Evolutionary conservation across 768 basidiomycete genomes (phyloP).

Genomic region (Trametes cingulata): DNA sequence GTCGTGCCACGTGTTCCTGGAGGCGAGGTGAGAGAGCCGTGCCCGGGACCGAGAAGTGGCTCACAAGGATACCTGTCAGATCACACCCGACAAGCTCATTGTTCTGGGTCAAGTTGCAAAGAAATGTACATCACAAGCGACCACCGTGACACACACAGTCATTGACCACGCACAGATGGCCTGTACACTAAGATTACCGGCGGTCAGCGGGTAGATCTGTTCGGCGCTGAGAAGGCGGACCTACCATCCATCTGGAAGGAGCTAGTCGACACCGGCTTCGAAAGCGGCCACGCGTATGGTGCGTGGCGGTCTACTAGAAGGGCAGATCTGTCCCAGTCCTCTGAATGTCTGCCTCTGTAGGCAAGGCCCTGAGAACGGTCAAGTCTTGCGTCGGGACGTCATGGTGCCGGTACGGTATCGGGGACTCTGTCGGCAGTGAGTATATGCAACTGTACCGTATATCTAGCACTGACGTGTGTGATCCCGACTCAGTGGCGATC

Average conservation of each 20-base stretch:
- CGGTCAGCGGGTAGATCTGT: conserved; percentile 65
- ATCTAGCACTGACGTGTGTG: background rate
- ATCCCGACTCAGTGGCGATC: conserved; percentile 49
- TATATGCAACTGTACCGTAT: background rate
- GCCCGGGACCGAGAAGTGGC: no score
- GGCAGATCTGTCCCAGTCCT: no score
- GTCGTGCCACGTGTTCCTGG: conserved; percentile 72
- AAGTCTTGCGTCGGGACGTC: conserved; percentile 77
- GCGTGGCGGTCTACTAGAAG: conserved; percentile 27
- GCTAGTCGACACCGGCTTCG: conserved; percentile 64
- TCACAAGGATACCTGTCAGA: conserved; percentile 22
- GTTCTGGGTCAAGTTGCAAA: conserved; percentile 65
- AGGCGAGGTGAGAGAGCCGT: conserved; percentile 48
- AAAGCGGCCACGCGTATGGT: conserved; percentile 77
- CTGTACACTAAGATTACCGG: conserved; percentile 67
- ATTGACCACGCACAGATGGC: conserved; percentile 33
- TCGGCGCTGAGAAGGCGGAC: conserved; percentile 70
- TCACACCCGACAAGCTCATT: conserved; percentile 66
- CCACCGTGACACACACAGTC: background rate
- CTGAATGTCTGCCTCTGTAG: conserved; percentile 15
- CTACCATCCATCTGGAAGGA: conserved; percentile 69
- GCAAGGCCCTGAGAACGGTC: conserved; percentile 64
- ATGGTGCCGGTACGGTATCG: conserved; percentile 72
- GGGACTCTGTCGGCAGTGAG: conserved; percentile 66
- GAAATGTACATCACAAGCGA: conserved; percentile 45